Evolutionary conservation across 2,329 filamentous ascomycete species (phyloP).

Genomic region (Dactylellina drechsleri): DNA sequence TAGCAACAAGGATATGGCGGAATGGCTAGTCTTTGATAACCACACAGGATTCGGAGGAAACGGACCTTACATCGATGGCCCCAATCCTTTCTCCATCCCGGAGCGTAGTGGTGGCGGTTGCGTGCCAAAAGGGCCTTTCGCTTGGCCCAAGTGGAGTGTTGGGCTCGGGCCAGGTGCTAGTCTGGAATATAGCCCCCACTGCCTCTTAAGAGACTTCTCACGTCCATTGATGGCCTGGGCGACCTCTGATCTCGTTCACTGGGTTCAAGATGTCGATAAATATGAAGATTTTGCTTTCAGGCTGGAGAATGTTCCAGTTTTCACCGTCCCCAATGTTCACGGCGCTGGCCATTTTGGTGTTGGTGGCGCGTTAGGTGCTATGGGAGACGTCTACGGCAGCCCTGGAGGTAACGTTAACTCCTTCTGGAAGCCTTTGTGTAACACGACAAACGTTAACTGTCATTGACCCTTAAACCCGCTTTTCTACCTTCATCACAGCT

Average conservation of each 20-base stretch:
- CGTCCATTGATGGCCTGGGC: constrained; percentile 50
- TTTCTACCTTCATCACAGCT: constrained; percentile 62
- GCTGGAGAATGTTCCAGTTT: constrained; percentile 58
- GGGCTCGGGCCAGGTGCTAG: constrained; percentile 54
- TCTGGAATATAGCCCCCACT: constrained; percentile 54
- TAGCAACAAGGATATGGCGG: constrained; percentile 51
- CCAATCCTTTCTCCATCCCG: constrained; percentile 58
- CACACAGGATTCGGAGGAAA: constrained; percentile 61
- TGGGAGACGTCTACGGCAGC: constrained; percentile 60
- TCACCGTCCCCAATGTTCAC: constrained; percentile 60
- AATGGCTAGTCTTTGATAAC: constrained; percentile 55
- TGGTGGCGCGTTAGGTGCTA: constrained; percentile 60
- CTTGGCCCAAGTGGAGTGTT: constrained; percentile 56
- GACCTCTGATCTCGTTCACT: constrained; percentile 57
- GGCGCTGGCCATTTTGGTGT: constrained; percentile 61
- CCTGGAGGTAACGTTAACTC: constrained; percentile 58
- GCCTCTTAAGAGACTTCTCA: constrained; percentile 60
- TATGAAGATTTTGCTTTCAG: constrained; percentile 59
- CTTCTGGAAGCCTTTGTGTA: constrained; percentile 1
- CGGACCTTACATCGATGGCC: constrained; percentile 59
- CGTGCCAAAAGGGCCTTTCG: constrained; percentile 60
- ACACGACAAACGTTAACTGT: background rate
- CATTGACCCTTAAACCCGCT: constrained; percentile 57
- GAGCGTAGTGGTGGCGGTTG: constrained; percentile 60
- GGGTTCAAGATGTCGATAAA: constrained; percentile 57